These are phyloP conservation scores for Erythrophleum fordii DNA, from an alignment of 306 rosid genomes.

Conservation along the genomic window DNA sequence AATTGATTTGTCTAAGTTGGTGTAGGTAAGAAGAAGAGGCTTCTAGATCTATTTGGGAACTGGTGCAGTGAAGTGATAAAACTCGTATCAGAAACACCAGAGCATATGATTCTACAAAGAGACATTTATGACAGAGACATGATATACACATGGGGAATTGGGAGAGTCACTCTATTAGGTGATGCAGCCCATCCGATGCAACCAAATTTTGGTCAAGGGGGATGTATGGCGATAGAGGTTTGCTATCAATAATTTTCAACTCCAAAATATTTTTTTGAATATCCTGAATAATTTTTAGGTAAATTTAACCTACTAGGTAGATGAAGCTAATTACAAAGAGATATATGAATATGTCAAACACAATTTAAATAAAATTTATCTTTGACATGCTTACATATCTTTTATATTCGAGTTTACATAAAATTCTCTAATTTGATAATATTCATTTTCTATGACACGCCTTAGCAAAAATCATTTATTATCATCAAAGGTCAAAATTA, in stretches of 20 bases:
- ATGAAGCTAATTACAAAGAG: neutral
- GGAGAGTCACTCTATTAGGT: constrained; percentile 53
- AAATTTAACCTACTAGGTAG: neutral
- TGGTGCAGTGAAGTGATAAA: constrained; percentile 52
- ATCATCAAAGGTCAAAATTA: too few species aligned
- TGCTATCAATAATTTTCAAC: neutral
- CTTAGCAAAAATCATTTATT: too few species aligned
- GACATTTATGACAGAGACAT: constrained; percentile 57
- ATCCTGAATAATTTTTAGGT: neutral
- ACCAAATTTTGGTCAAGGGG: constrained; percentile 58
- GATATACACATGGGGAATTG: constrained; percentile 48
- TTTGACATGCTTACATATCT: neutral
- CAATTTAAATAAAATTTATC: neutral
- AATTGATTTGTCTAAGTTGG: neutral
- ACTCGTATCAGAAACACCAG: constrained; percentile 52
- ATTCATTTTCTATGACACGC: too few species aligned
- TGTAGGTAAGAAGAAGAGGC: constrained; percentile 49
- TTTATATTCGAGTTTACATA: too few species aligned
- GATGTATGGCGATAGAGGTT: constrained; percentile 60
- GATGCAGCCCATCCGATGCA: constrained; percentile 63
- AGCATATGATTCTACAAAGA: constrained; percentile 48
- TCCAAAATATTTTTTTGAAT: neutral
- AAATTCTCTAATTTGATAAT: too few species aligned
- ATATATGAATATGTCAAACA: neutral
- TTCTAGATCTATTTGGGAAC: constrained; percentile 41